Evolutionary conservation across 352 stramenopile species (phyloP).

Genomic region (Phytophthora pseudosyringae): DNA sequence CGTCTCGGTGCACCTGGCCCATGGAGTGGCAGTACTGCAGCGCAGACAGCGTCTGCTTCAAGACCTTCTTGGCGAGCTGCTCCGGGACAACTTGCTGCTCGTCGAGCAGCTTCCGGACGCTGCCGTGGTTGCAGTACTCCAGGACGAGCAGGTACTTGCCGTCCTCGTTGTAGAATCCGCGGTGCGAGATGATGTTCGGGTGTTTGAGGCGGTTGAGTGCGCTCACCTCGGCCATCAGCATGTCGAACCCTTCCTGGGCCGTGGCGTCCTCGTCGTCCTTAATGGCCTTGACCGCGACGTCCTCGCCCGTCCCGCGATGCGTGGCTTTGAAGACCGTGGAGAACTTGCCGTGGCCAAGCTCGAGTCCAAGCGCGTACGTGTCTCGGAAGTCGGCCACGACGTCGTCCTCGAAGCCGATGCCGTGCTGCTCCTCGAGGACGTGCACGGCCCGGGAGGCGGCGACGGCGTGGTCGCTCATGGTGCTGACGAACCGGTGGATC

Average conservation of each 20-base stretch:
- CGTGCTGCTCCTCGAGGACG: conserved; percentile 9
- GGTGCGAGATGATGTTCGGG: conserved; percentile 81
- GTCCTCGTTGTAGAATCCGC: conserved; percentile 80
- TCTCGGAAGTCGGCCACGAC: conserved; percentile 50
- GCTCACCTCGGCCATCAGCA: conserved; percentile 74
- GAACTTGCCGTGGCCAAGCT: conserved; percentile 68
- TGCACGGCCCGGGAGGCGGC: conserved; percentile 20
- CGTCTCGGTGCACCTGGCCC: conserved; percentile 91
- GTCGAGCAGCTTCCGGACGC: conserved; percentile 82
- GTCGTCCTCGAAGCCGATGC: not conserved
- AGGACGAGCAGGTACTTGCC: conserved; percentile 88
- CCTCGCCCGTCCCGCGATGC: conserved; percentile 48
- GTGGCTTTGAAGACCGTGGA: conserved; percentile 62
- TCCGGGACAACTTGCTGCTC: conserved; percentile 70
- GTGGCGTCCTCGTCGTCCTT: conserved; percentile 53
- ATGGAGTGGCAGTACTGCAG: conserved; percentile 88
- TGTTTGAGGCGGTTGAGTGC: conserved; percentile 79
- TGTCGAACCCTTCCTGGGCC: conserved; percentile 57
- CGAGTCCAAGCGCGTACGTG: conserved; percentile 61
- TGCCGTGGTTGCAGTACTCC: conserved; percentile 84
- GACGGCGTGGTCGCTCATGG: conserved; percentile 43
- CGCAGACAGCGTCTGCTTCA: conserved; percentile 80
- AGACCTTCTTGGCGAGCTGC: conserved; percentile 62
- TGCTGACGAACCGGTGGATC: conserved; percentile 42
- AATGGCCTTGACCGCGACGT: conserved; percentile 74